Evolutionary conservation across 805 yeast species (phyloP).

Genomic region (Candida qinlingensis): DNA sequence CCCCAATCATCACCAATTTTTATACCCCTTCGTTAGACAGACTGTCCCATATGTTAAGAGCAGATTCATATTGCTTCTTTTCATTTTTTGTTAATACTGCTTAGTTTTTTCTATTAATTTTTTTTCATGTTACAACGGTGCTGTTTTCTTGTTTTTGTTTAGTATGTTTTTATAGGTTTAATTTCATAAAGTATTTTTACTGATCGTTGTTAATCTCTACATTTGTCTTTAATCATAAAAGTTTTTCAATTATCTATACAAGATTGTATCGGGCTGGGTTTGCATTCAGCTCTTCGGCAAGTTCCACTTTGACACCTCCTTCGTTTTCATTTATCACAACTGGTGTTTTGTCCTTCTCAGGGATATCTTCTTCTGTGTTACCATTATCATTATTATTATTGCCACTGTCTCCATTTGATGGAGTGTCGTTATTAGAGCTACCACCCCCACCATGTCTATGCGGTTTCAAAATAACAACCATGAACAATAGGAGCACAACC

Average conservation of each 20-base stretch:
- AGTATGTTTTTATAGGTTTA: no score
- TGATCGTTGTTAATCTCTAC: no score
- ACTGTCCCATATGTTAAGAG: background rate
- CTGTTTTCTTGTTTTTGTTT: no score
- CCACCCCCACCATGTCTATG: slow-evolving; percentile 20
- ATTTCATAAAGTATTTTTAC: no score
- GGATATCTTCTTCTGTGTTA: background rate
- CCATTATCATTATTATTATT: background rate
- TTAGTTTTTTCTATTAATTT: background rate
- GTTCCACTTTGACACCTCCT: background rate
- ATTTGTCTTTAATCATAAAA: background rate
- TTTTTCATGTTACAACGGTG: background rate
- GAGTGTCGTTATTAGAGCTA: slow-evolving; percentile 18
- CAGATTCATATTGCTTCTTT: background rate
- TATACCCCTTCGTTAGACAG: background rate
- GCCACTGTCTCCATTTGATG: slow-evolving; percentile 21
- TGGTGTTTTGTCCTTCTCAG: background rate
- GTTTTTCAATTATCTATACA: background rate
- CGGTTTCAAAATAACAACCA: slow-evolving; percentile 68
- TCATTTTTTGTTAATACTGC: background rate
- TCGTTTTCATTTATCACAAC: background rate
- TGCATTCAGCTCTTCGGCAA: background rate
- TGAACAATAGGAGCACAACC: slow-evolving; percentile 63
- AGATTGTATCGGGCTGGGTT: background rate
- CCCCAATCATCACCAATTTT: no score